Conservation (phyloP, 805 yeast genomes). For the Barnettozyma californica region DNA sequence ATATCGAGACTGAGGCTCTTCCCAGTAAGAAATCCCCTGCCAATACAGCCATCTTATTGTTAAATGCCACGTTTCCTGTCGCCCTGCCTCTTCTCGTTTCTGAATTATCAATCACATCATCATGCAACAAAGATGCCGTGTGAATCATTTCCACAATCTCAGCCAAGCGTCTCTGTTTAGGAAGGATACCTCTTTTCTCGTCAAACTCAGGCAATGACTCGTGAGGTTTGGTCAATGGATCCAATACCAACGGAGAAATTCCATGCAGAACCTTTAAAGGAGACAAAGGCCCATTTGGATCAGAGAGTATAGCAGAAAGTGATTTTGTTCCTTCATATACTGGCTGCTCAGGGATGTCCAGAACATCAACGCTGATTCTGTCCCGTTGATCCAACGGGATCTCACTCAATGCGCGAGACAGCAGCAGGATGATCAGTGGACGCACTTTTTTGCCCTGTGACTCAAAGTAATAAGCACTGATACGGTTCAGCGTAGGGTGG, state of each 20-base stretch:
- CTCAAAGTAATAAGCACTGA: constrained; percentile 91
- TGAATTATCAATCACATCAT: constrained; percentile 89
- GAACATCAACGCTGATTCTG: constrained; percentile 53
- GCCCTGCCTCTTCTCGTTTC: constrained; percentile 89
- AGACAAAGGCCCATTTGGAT: constrained; percentile 54
- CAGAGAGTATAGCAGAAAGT: constrained; percentile 44
- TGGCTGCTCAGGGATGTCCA: constrained; percentile 63
- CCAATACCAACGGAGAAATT: constrained; percentile 78
- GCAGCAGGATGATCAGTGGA: constrained; percentile 79
- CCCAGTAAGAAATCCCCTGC: constrained; percentile 96
- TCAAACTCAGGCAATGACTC: constrained; percentile 57
- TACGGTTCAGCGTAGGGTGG: constrained; percentile 87
- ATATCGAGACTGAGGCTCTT: constrained; percentile 93
- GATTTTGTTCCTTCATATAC: constrained; percentile 55
- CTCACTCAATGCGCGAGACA: constrained; percentile 73
- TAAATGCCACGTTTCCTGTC: constrained; percentile 88
- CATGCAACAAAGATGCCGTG: constrained; percentile 92
- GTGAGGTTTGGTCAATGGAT: constrained; percentile 82
- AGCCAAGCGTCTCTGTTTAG: constrained; percentile 91
- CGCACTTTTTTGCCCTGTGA: constrained; percentile 95
- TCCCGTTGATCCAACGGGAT: constrained; percentile 69
- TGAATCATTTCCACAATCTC: constrained; percentile 98
- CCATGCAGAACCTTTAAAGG: constrained; percentile 86
- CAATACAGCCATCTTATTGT: constrained; percentile 94
- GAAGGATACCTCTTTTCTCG: constrained; percentile 70